Base-by-base conservation (phyloP, 192 early-diverging fungal genomes). In the Dimargaris cristalligena region DNA sequence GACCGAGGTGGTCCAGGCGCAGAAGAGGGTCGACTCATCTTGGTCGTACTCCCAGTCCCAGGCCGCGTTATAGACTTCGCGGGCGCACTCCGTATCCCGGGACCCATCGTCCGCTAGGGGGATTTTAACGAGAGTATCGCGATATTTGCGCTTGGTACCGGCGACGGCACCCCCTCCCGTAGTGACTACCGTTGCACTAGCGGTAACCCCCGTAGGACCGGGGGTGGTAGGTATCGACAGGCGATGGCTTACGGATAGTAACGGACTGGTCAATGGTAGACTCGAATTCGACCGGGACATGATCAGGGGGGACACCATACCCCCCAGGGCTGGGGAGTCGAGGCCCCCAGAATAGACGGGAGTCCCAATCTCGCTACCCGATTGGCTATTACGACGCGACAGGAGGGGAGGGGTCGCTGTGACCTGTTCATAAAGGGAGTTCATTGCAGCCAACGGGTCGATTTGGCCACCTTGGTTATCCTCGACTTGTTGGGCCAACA, bases 31-130 rank as follows among this genome's bases (percentile, higher is more conserved):
- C 3, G 65, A 51, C 1, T 70, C 68, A 0, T 68, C 65, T 34
- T 72, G 67, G 56, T 68, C 62, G 13, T 62, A 65, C 1, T 48
- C 57, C 14, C 65, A 35, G 45, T 70, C 67, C 46, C 59, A 47
- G 4, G 8, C 46, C 6, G 9, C 2, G 22, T 30, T 34, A 34
- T 32, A 66, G 8, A 46, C 57, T 0, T 67, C 63, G 2, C 65
- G 69, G 18, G 65, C 64, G 23, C 52, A 47, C 31, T 62, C 60
- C 4, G 60, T 65, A 0, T 60, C 62, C 33, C 58, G 46, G 13
- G 54, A 60, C 1, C 56, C 49, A 35, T 57, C 55, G 33, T 57
- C 55, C 3, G 22, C n/a, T 35, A n/a, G 10, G 33, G 55, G 30
- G 11, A 57, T 26, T 0, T 34, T 22, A n/a, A n/a, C 26, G 2